phyloP scores from a whole-genome alignment of 23 red algal genomes.

The Cyanidiococcus yangmingshanensis region DNA sequence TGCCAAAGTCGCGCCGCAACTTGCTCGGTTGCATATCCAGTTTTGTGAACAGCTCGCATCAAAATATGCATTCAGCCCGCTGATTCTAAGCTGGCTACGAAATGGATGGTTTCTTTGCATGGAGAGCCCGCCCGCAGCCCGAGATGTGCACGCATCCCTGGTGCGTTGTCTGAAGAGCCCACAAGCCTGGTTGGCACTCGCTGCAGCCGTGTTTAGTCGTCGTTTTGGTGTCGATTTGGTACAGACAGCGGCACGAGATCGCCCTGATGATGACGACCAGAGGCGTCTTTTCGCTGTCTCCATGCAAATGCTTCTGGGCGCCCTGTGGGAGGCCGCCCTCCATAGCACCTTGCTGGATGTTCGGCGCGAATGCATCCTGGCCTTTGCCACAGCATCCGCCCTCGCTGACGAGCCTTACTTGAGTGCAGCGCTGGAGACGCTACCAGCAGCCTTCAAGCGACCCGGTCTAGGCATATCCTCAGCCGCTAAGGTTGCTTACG shows the following conservation, averaged over 20 bases:
- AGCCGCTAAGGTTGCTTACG: neutral
- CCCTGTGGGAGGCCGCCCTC: constrained; percentile 1
- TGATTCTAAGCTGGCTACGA: constrained; percentile 12
- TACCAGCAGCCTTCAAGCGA: neutral
- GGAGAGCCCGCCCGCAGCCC: neutral
- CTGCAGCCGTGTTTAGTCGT: neutral
- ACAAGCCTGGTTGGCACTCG: neutral
- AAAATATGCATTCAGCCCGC: neutral
- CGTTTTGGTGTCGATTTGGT: constrained; percentile 8
- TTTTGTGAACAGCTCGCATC: neutral
- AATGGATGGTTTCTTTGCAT: neutral
- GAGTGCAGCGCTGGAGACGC: neutral
- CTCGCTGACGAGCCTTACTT: constrained; percentile 8
- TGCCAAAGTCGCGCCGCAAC: neutral
- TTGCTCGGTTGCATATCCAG: constrained; percentile 5
- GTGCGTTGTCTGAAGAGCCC: neutral
- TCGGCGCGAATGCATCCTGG: constrained; percentile 7
- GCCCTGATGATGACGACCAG: neutral
- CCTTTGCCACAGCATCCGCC: constrained; percentile 8
- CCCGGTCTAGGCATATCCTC: constrained; percentile 8
- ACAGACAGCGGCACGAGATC: neutral
- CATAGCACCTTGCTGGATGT: neutral
- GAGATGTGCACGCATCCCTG: constrained; percentile 16
- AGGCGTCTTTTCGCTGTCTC: neutral
- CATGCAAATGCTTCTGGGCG: neutral